Evolutionary conservation across 2,329 filamentous ascomycete genomes (phyloP), one percentile per base, ranked within the genome.

Genomic region (Aspergillus versicolor): DNA sequence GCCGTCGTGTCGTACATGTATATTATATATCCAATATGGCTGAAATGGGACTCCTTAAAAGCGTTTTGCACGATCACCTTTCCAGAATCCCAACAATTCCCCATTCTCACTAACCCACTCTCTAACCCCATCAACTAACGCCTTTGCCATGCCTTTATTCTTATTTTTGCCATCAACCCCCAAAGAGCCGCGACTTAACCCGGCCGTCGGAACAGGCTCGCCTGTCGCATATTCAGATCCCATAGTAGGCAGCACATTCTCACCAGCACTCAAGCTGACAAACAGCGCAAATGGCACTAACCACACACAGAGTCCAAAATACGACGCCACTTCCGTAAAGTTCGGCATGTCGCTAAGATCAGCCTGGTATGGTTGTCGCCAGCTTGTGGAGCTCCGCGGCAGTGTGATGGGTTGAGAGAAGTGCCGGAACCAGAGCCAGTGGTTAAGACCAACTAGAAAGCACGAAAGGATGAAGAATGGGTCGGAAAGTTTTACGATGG

Each of bases 231-330:
- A 87, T 62, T 92, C 89, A 47, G 85, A 91, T 12, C 91, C 91
- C 84, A 97, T 97, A 7, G 88, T 95, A 0, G 94, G 94, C 51
- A 99, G 78, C 3, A 97, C 91, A 70, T 97, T 97, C 70, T 99
- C 94, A 54, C 92, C 91, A 0, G 94, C 94, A 17, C 91, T 96
- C 42, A 99, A 77, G 67, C 90, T 96, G 50, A 99, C 93, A 70
- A 99, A 99, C 13, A 99, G 82, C 15, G 92, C 87, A 71, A 99
- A 99, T 0, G 94, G 94, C 0, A 97, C 90, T 1, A 99, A 82
- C 94, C 94, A 99, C 0, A 99, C 92, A 67, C 92, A 96, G 2
- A 99, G 80, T 0, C 94, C 94, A 70, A 99, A 99, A 76, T 94
- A 99, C 0, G 91, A 93, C 0, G 94, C 92, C 44, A 97, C 94